Base-by-base conservation (phyloP, 345 rosid species). In the Brassica cretica region DNA sequence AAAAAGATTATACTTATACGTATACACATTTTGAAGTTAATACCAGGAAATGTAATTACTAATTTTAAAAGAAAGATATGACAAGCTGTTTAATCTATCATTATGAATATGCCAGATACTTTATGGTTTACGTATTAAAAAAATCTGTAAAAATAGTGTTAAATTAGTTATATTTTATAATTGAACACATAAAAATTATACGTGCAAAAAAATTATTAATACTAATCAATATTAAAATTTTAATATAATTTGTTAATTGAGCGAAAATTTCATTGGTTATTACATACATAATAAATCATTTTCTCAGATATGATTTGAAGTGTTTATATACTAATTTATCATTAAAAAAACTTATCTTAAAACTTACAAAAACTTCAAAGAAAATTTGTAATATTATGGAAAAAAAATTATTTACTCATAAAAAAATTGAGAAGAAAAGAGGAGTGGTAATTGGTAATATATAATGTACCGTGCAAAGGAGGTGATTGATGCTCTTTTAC, bases 391-490 rank as follows among this genome's bases (percentile, higher is more conserved):
- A 51, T 25, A 41, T 12, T 8, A 49, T 2, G 69, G 37, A 6
- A 69, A 68, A 15, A 5, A 24, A 0, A 0, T 5, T 8, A n/a
- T 35, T 27, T 9, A 53, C 59, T 8, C 21, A 7, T 9, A 3
- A 10, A 59, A 56, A 59, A 24, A 3, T 3, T 9, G 3, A 24
- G 32, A 59, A 10, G 46, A 64, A 64, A 70, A 25, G 49, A 55
- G 51, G 61, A 56, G 7, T 53, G 60, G 72, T 56, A 41, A 65
- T 27, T 71, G 65, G 46, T 71, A 64, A 66, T 78, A 79, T 78
- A 78, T 33, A 79, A 79, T 73, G 82, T 79, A 79, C 82, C 82
- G 75, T 79, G 78, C 82, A 74, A 74, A 79, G 78, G 71, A 79
- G 78, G 82, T 79, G 82, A 79, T 46, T 46, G 77, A 37, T 25